Conservation (phyloP, 768 basidiomycete species). For the Kwoniella dejecticola region DNA sequence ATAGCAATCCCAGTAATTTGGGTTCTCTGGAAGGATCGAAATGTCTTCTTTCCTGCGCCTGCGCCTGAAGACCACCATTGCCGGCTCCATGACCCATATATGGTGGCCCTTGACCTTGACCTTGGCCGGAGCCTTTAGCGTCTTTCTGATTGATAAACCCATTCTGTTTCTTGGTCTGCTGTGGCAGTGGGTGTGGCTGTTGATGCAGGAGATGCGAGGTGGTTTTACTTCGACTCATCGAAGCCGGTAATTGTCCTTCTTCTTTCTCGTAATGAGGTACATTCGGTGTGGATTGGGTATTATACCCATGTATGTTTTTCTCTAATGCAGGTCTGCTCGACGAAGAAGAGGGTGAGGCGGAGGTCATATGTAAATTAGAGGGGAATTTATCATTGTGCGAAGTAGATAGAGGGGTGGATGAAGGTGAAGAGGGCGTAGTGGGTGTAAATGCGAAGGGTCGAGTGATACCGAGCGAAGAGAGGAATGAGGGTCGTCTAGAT, state of each 20-base stretch:
- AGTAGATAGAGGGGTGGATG: slow-evolving; percentile 4
- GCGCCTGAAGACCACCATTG: neutral
- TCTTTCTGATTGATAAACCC: slow-evolving; percentile 6
- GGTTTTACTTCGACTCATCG: slow-evolving; percentile 13
- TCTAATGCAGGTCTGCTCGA: slow-evolving; percentile 2
- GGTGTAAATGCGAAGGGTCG: slow-evolving; percentile 22
- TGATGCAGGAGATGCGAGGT: neutral
- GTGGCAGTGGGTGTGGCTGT: neutral
- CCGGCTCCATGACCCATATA: neutral
- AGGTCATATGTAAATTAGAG: too few relatives aligned
- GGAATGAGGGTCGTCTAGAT: slow-evolving; percentile 27
- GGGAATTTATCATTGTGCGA: too few relatives aligned
- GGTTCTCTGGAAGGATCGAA: slow-evolving; percentile 45
- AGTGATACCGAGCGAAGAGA: slow-evolving; percentile 21
- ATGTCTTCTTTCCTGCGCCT: slow-evolving; percentile 26
- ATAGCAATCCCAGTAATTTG: slow-evolving; percentile 35
- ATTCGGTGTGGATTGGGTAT: slow-evolving; percentile 4
- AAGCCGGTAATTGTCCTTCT: slow-evolving; percentile 1
- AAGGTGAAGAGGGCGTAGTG: neutral
- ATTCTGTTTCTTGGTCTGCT: slow-evolving; percentile 12
- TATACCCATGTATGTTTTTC: neutral
- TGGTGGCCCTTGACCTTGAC: neutral
- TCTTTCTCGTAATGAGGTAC: slow-evolving; percentile 5
- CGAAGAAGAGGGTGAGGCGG: neutral
- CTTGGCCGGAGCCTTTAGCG: neutral